Base-by-base conservation (phyloP, 768 basidiomycete species). In the Mycena belliarum region DNA sequence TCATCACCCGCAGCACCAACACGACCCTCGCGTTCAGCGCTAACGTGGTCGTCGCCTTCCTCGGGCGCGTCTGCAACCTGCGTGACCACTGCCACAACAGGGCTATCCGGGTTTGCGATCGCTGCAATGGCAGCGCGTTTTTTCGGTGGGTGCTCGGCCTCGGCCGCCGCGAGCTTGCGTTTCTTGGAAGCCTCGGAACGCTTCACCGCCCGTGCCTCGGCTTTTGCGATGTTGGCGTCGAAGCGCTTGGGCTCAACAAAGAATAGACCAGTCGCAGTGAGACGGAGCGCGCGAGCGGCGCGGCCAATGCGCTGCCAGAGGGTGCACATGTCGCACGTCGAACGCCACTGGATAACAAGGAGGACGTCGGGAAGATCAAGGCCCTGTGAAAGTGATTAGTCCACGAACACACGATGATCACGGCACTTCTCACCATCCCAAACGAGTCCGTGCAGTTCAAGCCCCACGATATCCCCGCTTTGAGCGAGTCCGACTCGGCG, bases 271-370 rank as follows among this genome's bases (percentile, higher is more conserved):
- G 33, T 61, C 10, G 67, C 66, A 8, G 41, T 18, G n/a, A 49
- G 43, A 25, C 51, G 16, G 6, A 38, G 25, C 1, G 21, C 56
- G 6, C 60, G 51, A 16, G 60, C 70, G 0, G 66, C 71, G 9
- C 64, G 64, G 6, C 73, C 72, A 24, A 70, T 52, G 2, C 66
- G 47, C 52, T 75, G 72, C 68, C 65, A 68, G 3, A 72, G 53
- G 0, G 65, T 65, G 2, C 55, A 49, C 35, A 70, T 41, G 23
- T 55, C 59, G 44, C 64, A 66, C 3, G 62, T 63, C 0, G 52
- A 64, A 3, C 52, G 45, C 59, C 60, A 74, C 54, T 74, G 72
- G 20, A 74, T 63, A 20, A 74, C 63, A 20, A 73, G 40, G 4
- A 47, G 23, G 10, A 75, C 67, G 57, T 70, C 66, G 11, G 68